Evolutionary conservation across 257 asterid species (phyloP), one percentile per base, ranked within the genome.

Genomic region (Knoxia roxburghii): DNA sequence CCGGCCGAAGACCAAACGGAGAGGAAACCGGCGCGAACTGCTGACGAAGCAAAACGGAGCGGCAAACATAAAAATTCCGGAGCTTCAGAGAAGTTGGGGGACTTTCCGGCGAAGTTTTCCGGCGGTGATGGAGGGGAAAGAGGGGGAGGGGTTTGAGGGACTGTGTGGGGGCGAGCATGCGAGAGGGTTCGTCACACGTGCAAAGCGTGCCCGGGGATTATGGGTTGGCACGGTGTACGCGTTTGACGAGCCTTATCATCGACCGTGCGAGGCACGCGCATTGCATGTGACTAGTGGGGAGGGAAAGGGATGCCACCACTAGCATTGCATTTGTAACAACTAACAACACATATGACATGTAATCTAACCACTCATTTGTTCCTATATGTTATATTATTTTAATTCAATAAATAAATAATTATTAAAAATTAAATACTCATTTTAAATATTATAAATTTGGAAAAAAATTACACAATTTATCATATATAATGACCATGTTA

Each of bases 241-340:
- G 90, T 81, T 72, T 59, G 65, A 81, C 67, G 80, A 71, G 61
- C 78, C 91, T 91, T 91, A 86, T 87, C 95, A 69, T 81, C 67
- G 78, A 74, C 69, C 91, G 91, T 86, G 95, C 77, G 86, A 83
- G 70, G 85, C 93, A 82, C 90, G 81, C 83, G 89, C 65, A 64
- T 69, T 48, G 76, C 88, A 77, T 86, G 81, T 83, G 91, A 75
- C 17, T 58, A 58, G 21, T 32, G 17, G 1, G 30, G 2, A 12
- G 0, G 2, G 14, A 2, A 7, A 18, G 7, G n/a, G n/a, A n/a
- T n/a, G n/a, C n/a, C n/a, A n/a, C n/a, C n/a, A n/a, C n/a, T n/a
- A n/a, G n/a, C n/a, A n/a, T n/a, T n/a, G n/a, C n/a, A n/a, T n/a
- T n/a, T n/a, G n/a, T n/a, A n/a, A n/a, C n/a, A 26, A 60, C 17